Conservation (phyloP, 805 yeast genomes). For the Starmerella powellii region DNA sequence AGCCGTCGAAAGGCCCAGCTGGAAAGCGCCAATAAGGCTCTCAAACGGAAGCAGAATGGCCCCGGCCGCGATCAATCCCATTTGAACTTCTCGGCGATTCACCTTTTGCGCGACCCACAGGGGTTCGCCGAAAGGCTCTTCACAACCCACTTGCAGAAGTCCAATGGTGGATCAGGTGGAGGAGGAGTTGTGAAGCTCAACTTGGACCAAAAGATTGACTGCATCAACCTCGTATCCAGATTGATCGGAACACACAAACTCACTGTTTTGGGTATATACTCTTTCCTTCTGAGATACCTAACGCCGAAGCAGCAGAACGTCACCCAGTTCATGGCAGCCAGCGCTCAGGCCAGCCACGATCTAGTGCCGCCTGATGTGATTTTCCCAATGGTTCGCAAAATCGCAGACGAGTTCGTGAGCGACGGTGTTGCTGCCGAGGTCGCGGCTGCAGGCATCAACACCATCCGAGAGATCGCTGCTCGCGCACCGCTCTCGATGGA, state of each 20-base stretch:
- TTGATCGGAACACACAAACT: constrained; percentile 90
- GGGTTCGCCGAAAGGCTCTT: constrained; percentile 86
- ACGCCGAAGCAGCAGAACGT: constrained; percentile 93
- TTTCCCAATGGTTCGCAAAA: constrained; percentile 66
- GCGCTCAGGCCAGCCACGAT: constrained; percentile 94
- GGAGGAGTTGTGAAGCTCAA: constrained; percentile 57
- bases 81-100: constrained; percentile 89
- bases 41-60: constrained; percentile 41
- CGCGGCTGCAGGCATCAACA: constrained; percentile 94
- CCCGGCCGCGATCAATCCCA: constrained; percentile 50
- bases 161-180: constrained; percentile 27
- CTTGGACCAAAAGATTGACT: constrained; percentile 77
- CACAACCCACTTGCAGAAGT: constrained; percentile 42
- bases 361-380: constrained; percentile 92
- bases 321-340: constrained; percentile 91
- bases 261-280: constrained; percentile 77
- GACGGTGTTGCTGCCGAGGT: constrained; percentile 98
- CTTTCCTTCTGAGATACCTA: constrained; percentile 75
- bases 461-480: constrained; percentile 82
- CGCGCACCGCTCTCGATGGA: constrained; percentile 95
- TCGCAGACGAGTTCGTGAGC: constrained; percentile 94
- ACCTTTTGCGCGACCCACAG: constrained; percentile 89
- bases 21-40: constrained; percentile 55
- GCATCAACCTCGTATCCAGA: constrained; percentile 79
- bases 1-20: constrained; percentile 70